phyloP scores from a whole-genome alignment of 1,284 basidiomycete genomes.

The Fomitopsis pinicola region DNA sequence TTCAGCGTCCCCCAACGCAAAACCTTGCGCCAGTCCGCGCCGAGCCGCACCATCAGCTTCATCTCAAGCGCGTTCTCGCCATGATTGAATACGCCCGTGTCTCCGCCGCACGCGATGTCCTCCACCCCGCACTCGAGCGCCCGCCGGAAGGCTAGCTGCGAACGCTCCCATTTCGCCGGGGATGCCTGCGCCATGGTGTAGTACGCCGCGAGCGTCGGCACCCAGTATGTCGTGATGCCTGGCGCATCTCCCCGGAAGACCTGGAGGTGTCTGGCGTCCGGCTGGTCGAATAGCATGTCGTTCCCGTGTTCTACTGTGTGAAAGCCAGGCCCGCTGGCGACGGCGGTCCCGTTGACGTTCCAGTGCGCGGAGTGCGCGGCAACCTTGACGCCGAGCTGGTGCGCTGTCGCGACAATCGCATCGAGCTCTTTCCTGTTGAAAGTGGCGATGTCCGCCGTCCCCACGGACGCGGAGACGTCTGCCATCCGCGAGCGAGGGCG shows the following conservation, averaged over 20 bases:
- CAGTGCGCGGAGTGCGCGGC: constrained; percentile 51
- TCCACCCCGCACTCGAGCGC: constrained; percentile 40
- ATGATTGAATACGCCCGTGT: constrained; percentile 60
- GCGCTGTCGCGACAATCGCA: constrained; percentile 49
- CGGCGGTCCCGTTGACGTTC: constrained; percentile 6
- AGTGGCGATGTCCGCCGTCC: constrained; percentile 33
- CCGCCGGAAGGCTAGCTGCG: constrained; percentile 37
- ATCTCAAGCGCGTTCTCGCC: constrained; percentile 60
- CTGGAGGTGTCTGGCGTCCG: not conserved
- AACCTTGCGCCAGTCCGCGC: constrained; percentile 48
- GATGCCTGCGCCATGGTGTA: constrained; percentile 27
- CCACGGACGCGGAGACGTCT: constrained; percentile 34
- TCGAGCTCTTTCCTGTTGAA: constrained; percentile 47
- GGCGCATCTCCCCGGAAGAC: constrained; percentile 1
- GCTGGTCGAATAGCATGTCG: constrained; percentile 31
- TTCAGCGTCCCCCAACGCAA: constrained; percentile 56
- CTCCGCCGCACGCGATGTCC: constrained; percentile 56
- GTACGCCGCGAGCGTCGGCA: constrained; percentile 57
- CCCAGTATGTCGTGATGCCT: constrained; percentile 37
- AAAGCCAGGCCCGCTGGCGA: constrained; percentile 21
- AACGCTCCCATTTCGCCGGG: constrained; percentile 35
- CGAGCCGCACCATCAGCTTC: constrained; percentile 53
- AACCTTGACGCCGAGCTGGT: constrained; percentile 52
- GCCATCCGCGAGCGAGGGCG: constrained; percentile 40
- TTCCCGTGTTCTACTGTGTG: constrained; percentile 49